Evolutionary conservation across 371 early-diverging fungal species (phyloP).

Genomic region (Phascolomyces articulosus): DNA sequence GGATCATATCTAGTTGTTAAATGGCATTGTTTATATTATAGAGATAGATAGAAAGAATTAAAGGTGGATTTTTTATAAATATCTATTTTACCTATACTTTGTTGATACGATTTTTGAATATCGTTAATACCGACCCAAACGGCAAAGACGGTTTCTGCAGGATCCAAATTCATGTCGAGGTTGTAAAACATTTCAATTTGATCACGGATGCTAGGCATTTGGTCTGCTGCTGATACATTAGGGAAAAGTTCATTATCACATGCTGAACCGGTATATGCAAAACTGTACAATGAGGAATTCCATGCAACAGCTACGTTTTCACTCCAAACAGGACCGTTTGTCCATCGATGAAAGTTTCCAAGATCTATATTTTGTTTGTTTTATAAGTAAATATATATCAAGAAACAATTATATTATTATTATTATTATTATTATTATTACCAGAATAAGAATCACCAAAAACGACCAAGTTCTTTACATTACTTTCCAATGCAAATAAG

Average conservation of each 20-base stretch:
- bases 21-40: no score
- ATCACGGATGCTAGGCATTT: constrained; percentile 42
- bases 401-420: no score
- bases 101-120: constrained; percentile 22
- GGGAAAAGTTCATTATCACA: constrained; percentile 38
- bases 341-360: constrained; percentile 39
- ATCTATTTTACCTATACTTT: constrained; percentile 15
- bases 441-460: constrained; percentile 58
- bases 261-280: constrained; percentile 48
- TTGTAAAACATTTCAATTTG: constrained; percentile 46
- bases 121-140: constrained; percentile 52
- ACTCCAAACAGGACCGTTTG: constrained; percentile 50
- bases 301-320: constrained; percentile 47
- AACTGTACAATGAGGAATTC: constrained; percentile 42
- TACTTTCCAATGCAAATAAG: not conserved
- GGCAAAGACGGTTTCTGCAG: constrained; percentile 50
- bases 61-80: no score
- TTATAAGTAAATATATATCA: no score
- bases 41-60: no score
- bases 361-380: constrained; percentile 30
- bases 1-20: constrained; percentile 8
- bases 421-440: no score
- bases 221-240: constrained; percentile 21
- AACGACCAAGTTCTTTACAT: constrained; percentile 39
- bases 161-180: constrained; percentile 28